phyloP scores from a whole-genome alignment of 768 basidiomycete genomes.

The Collybia sordida region DNA sequence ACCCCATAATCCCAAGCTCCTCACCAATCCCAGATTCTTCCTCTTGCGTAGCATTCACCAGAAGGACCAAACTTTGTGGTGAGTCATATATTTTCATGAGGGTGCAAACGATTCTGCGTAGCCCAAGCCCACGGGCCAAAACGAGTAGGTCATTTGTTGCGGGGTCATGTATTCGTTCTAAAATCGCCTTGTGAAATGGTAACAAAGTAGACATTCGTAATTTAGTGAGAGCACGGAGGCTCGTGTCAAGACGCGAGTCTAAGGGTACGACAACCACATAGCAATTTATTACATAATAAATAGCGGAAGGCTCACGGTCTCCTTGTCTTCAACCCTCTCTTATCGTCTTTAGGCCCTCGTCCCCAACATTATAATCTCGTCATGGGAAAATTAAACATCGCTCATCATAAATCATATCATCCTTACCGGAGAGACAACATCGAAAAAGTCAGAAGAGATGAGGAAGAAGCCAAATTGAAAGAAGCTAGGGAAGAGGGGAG shows the following conservation, averaged over 20 bases:
- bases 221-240: background rate
- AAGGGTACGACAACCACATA: background rate
- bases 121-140: constrained; percentile 87
- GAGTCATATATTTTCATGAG: constrained; percentile 93
- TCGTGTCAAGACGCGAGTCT: background rate
- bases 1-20: constrained; percentile 91
- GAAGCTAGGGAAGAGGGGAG: constrained; percentile 71
- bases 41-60: constrained; percentile 82
- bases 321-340: too few species aligned
- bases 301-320: too few species aligned
- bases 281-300: too few species aligned
- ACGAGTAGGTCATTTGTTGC: constrained; percentile 71
- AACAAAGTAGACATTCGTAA: constrained; percentile 48
- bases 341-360: too few species aligned
- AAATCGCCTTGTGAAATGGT: constrained; percentile 65
- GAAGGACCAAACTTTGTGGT: constrained; percentile 76
- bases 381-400: constrained; percentile 88
- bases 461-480: constrained; percentile 70
- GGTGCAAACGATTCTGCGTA: constrained; percentile 80
- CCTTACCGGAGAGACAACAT: constrained; percentile 86
- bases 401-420: constrained; percentile 90
- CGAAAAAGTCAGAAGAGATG: constrained; percentile 75
- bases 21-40: constrained; percentile 93
- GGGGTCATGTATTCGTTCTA: constrained; percentile 73
- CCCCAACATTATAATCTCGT: constrained; percentile 2